A percentile compares a stretch with the other conserved stretches of the same genome.
Conservation (phyloP, 805 yeast genomes). For the Wickerhamiella alocasiicola region DNA sequence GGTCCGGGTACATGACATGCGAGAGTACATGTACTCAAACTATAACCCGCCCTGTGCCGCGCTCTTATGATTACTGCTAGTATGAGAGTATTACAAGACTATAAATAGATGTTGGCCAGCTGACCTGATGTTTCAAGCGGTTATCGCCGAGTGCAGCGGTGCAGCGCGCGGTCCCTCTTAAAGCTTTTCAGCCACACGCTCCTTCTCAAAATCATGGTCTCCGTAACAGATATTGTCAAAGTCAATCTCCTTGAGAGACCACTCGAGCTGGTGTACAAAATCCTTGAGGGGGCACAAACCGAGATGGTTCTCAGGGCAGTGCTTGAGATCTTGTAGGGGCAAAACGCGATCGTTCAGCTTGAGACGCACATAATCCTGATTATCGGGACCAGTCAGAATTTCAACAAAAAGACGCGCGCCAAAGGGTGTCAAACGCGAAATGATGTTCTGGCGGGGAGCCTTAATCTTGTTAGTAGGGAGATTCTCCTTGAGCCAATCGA, state of each 20-base stretch:
- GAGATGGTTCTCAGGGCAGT: slow-evolving; percentile 24
- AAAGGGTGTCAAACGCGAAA: slow-evolving; percentile 32
- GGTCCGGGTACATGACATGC: too few relatives aligned
- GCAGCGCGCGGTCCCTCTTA: too few relatives aligned
- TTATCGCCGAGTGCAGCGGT: too few relatives aligned
- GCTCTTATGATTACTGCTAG: too few relatives aligned
- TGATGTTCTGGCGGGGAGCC: slow-evolving; percentile 30
- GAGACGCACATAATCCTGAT: slow-evolving; percentile 23
- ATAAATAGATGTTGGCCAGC: too few relatives aligned
- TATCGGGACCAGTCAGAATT: slow-evolving; percentile 25
- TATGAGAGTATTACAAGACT: too few relatives aligned
- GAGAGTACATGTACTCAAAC: too few relatives aligned
- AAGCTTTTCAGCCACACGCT: too few relatives aligned
- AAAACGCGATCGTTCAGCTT: slow-evolving; percentile 30
- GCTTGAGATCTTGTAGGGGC: slow-evolving; percentile 26
- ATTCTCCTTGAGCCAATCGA: slow-evolving; percentile 31
- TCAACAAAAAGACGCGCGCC: slow-evolving; percentile 32
- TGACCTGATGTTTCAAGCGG: too few relatives aligned
- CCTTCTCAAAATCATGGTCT: not conserved
- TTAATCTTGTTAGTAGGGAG: slow-evolving; percentile 36
- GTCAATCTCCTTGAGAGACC: slow-evolving; percentile 21
- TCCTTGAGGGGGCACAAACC: slow-evolving; percentile 27
- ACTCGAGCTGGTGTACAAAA: slow-evolving; percentile 23
- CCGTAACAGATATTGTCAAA: slow-evolving; percentile 24
- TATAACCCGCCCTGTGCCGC: too few relatives aligned